Evolutionary conservation across 2,329 filamentous ascomycete genomes (phyloP).

Genomic region (Trichoderma polysporum): DNA sequence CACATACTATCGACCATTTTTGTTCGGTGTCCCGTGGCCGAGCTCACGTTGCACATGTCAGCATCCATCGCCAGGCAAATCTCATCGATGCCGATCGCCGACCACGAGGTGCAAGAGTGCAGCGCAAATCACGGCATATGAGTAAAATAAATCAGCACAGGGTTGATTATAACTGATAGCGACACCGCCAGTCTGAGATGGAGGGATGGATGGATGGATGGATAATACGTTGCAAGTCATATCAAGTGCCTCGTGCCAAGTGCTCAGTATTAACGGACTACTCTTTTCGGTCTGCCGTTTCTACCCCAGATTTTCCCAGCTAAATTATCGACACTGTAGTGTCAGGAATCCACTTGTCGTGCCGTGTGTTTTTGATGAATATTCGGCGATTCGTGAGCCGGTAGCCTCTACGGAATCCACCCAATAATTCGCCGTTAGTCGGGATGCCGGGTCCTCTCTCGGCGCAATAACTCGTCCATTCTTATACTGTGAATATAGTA

Average conservation of each 20-base stretch:
- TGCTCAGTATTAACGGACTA: neutral
- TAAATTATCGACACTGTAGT: neutral
- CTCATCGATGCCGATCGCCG: conserved; percentile 3
- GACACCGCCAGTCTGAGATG: conserved; percentile 13
- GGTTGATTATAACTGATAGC: neutral
- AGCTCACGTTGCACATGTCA: conserved; percentile 17
- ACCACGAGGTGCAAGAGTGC: neutral
- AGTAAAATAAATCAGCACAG: neutral
- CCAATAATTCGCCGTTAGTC: conserved; percentile 1
- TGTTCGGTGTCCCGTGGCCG: neutral
- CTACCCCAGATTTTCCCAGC: neutral
- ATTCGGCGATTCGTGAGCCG: neutral
- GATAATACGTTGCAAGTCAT: too few species aligned
- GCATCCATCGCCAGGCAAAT: conserved; percentile 1
- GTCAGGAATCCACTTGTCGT: neutral
- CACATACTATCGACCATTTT: neutral
- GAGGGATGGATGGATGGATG: neutral
- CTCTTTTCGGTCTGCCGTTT: neutral
- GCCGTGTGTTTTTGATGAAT: neutral
- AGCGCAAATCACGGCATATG: neutral
- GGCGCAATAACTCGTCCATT: conserved; percentile 7
- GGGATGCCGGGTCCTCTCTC: conserved; percentile 6
- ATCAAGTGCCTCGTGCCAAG: too few species aligned
- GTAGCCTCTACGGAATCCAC: neutral
- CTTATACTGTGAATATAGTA: too few species aligned